These are phyloP conservation scores for Kernera saxatilis DNA, from an alignment of 345 rosid genomes.

Conservation along the genomic window DNA sequence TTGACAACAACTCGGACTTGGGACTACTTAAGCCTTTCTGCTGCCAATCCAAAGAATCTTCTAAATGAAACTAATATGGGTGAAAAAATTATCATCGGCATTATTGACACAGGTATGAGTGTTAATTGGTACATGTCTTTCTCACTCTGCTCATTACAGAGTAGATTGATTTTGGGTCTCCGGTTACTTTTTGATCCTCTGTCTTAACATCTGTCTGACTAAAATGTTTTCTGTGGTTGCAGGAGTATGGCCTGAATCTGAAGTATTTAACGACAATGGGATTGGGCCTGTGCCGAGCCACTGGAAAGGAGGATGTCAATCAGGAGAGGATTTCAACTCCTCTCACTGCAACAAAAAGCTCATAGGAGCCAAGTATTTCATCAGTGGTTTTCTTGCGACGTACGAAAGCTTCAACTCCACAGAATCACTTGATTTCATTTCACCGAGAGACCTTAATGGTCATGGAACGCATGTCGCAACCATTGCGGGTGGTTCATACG, in stretches of 20 bases:
- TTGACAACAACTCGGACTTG: constrained; percentile 45
- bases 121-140: neutral
- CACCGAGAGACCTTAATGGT: constrained; percentile 45
- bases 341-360: constrained; percentile 47
- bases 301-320: constrained; percentile 29
- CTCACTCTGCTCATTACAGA: neutral
- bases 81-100: constrained; percentile 26
- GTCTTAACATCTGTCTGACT: neutral
- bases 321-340: constrained; percentile 18
- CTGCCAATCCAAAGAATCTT: constrained; percentile 12
- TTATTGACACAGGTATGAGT: constrained; percentile 30
- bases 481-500: constrained; percentile 39
- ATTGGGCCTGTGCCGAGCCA: constrained; percentile 15
- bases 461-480: constrained; percentile 57
- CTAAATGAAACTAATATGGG: constrained; percentile 29
- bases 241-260: constrained; percentile 29
- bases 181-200: neutral
- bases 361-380: constrained; percentile 52
- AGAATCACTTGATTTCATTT: constrained; percentile 32
- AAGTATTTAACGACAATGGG: constrained; percentile 19
- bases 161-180: neutral
- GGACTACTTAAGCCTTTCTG: constrained; percentile 43
- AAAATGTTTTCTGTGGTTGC: neutral
- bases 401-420: constrained; percentile 31
- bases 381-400: constrained; percentile 31